Evolutionary conservation across 306 rosid species (phyloP), one percentile per base, ranked within the genome.

Genomic region (Malus asiatica): DNA sequence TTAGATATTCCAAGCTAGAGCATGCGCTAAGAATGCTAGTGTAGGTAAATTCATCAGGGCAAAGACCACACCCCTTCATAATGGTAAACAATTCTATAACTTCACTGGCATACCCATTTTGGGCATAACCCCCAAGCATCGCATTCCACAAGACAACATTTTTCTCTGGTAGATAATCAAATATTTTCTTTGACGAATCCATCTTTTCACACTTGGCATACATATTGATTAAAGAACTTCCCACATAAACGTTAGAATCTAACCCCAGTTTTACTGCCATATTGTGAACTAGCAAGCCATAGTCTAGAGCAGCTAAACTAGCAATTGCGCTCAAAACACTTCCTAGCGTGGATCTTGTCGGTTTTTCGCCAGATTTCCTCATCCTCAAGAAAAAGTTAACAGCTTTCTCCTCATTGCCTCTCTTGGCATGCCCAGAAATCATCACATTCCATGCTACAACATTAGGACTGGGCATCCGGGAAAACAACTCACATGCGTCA

Each of bases 151-250:
- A 78, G 65, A 93, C 93, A 15, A 77, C 66, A 62, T 88, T 93
- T 76, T 88, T 89, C 25, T 81, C 87, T 32, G 82, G 68, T 67
- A 86, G 30, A 78, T 71, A 76, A 79, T 88, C 79, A 48, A 93
- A 93, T 52, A 86, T 81, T 80, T 76, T 79, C 76, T 63, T 79
- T 4, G 96, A 91, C 66, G 81, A 89, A 82, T 78, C 72, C 52
- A 83, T 32, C 82, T 78, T 81, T 63, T 77, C 78, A 61, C 93
- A 87, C 82, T 93, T 93, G 4, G 91, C 88, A 78, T 93, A 93
- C 98, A 93, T 90, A 82, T 86, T 93, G 82, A 91, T 86, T 82
- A 94, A 81, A 20, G 98, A 83, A 85, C 98, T 94, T 30, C 93
- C 98, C 16, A 89, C 98, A n/a, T 90, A 93, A 18, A 90, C 73